Evolutionary conservation across 2,329 filamentous ascomycete species (phyloP), one percentile per base, ranked within the genome.

Genomic region (Fusarium nanum): DNA sequence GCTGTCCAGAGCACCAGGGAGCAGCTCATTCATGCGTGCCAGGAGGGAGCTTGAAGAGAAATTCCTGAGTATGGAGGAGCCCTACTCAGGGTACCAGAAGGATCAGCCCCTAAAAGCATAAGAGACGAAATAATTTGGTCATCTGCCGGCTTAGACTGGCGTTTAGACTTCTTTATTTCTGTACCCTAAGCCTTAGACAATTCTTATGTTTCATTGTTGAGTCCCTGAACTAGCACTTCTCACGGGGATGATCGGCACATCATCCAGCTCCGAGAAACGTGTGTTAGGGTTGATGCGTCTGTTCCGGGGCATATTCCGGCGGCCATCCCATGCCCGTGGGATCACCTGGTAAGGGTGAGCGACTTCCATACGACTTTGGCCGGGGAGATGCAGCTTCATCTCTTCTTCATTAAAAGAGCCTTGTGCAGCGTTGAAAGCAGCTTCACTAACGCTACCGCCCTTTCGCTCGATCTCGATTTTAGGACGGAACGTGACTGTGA

Each of bases 401-500:
- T 56, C 18, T 4, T 7, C 7, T 1, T 8, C 10, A 40, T 22
- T 37, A 1, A 34, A 55, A 5, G 20, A 3, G 3, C 54, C 11
- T 8, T 50, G 22, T 1, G 64, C 44, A 8, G 40, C 32, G 4
- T 49, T 30, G 22, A 32, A 46, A 16, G 67, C 72, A 1, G 3
- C 12, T 3, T 70, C 52, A 27, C 63, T 68, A 6, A 76, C 46
- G 0, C 44, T 60, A 0, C 72, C 75, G 2, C 73, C 71, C 10
- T 44, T 66, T 22, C 63, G 57, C 44, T 71, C 60, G 5, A 80
- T 45, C 0, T 70, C 66, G 3, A 37, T 34, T 27, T 70, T 62
- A 5, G 64, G 68, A 1, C 64, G 63, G 52, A 81, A 87, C 1
- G 75, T 77, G 5, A 86, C 75, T 0, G 80, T 77, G 5, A 76